These are phyloP conservation scores for Bassia scoparia DNA, from an alignment of 148 eudicot genomes.

Conservation along the genomic window DNA sequence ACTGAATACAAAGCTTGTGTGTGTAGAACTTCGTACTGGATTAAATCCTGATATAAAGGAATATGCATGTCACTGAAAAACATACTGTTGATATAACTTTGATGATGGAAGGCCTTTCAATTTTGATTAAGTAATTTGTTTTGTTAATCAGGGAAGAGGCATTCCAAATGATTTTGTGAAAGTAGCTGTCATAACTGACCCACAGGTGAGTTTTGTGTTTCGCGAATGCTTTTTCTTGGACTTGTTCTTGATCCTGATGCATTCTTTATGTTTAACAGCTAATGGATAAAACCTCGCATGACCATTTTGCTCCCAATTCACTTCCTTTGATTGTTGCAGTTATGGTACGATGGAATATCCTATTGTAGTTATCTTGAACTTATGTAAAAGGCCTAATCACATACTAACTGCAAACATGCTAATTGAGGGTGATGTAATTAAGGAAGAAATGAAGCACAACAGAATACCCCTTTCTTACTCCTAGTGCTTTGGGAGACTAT, in stretches of 20 bases:
- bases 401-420: background rate
- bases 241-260: background rate
- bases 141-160: slow-evolving; percentile 28
- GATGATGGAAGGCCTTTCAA: background rate
- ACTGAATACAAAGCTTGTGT: no score
- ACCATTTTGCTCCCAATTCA: slow-evolving; percentile 71
- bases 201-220: slow-evolving; percentile 59
- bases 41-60: no score
- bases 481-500: no score
- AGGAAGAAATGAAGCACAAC: background rate
- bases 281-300: slow-evolving; percentile 83
- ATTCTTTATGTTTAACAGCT: slow-evolving; percentile 37
- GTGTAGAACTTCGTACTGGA: no score
- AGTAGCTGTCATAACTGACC: slow-evolving; percentile 85
- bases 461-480: no score
- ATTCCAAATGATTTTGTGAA: slow-evolving; percentile 50
- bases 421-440: background rate
- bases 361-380: background rate
- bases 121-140: slow-evolving; percentile 8
- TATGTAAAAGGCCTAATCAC: background rate
- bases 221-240: background rate
- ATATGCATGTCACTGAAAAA: no score
- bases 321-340: slow-evolving; percentile 25
- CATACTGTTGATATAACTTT: no score
- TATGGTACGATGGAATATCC: background rate